Conservation (phyloP, 164 flowering plant genomes). For the Euptelea pleiosperma region DNA sequence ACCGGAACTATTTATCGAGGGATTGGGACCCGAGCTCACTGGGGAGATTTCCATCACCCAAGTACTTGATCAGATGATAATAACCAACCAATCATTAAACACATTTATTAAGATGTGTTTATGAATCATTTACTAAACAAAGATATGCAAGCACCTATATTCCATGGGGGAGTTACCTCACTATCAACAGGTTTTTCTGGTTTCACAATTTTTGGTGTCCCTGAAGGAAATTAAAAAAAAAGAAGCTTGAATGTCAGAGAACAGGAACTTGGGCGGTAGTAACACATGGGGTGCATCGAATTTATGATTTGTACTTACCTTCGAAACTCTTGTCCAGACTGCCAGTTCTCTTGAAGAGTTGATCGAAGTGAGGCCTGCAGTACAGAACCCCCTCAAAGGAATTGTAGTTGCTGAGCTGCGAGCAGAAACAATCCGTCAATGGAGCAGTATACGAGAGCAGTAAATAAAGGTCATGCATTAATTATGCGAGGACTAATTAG, state of each 20-base stretch:
- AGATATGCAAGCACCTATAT: not conserved
- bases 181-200: slow-evolving; percentile 59
- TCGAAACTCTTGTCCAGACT: slow-evolving; percentile 94
- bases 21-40: no score
- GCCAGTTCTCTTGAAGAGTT: slow-evolving; percentile 85
- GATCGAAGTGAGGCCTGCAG: slow-evolving; percentile 96
- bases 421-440: slow-evolving; percentile 5
- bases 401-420: slow-evolving; percentile 89
- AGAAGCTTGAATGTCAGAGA: not conserved
- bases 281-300: not conserved
- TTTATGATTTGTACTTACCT: slow-evolving; percentile 36
- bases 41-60: no score
- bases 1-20: no score
- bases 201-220: slow-evolving; percentile 77
- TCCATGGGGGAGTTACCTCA: slow-evolving; percentile 41
- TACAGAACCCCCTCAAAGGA: slow-evolving; percentile 95
- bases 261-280: not conserved
- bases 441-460: not conserved
- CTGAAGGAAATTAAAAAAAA: slow-evolving; percentile 32
- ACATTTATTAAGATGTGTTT: not conserved
- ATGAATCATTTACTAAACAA: not conserved
- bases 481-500: no score
- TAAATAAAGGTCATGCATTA: no score
- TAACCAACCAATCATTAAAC: no score
- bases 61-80: no score